These are phyloP conservation scores for Flaveria bidentis DNA, from an alignment of 129 eudicot species.

Conservation along the genomic window DNA sequence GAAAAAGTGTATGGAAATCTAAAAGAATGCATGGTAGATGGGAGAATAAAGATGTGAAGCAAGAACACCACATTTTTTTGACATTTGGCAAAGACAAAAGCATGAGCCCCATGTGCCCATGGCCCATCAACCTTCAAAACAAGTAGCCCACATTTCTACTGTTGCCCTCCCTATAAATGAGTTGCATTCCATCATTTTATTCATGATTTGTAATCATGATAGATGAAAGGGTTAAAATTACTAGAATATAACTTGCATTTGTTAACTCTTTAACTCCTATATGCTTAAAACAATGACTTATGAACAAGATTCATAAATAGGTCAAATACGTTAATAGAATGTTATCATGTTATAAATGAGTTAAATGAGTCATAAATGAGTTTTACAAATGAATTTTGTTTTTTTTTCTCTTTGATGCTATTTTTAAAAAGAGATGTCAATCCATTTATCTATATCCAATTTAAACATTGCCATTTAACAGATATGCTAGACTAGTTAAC, in stretches of 20 bases:
- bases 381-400: not conserved
- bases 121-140: conserved; percentile 12
- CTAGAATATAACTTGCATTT: not conserved
- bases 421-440: not conserved
- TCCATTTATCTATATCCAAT: not conserved
- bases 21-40: conserved; percentile 12
- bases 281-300: not conserved
- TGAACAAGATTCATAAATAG: not conserved
- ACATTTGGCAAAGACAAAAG: conserved; percentile 5
- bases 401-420: not conserved
- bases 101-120: conserved; percentile 13
- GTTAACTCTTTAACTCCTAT: not conserved
- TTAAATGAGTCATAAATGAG: not conserved
- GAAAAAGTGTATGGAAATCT: not conserved
- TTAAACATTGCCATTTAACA: not conserved
- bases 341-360: not conserved
- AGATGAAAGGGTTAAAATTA: too few species aligned
- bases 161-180: not conserved
- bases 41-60: not conserved
- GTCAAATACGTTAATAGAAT: not conserved
- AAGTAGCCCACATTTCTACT: not conserved
- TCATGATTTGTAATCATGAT: not conserved
- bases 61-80: not conserved
- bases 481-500: not conserved
- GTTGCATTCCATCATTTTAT: not conserved